Evolutionary conservation across 257 asterid species (phyloP), one percentile per base, ranked within the genome.

Genomic region (Ehretia macrophylla): DNA sequence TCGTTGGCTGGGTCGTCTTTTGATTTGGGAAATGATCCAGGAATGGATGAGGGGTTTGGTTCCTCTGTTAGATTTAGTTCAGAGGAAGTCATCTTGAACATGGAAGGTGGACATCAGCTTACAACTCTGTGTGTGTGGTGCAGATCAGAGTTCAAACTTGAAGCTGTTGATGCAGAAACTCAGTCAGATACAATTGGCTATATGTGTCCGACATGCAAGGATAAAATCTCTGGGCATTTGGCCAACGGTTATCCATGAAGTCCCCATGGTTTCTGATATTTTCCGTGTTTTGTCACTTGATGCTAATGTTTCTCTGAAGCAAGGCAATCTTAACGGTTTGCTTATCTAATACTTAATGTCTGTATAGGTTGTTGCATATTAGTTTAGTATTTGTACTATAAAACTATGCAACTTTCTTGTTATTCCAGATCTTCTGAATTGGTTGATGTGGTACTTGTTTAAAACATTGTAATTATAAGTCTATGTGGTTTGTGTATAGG

Each of bases 151-250:
- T 93, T 93, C 79, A 83, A 66, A 67, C 86, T 85, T 56, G 97
- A 93, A 58, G 86, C 86, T 17, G 70, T 81, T 60, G 94, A 83
- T 64, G 66, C 89, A 37, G 99, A 85, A 81, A 55, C 83, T 63
- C 94, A 84, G 56, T 83, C 94, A 21, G 97, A 86, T 74, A 86
- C 97, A 50, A 89, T 93, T 69, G 99, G 97, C 37, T 93, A 85
- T 56, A 93, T 93, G 97, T 93, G 99, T 67, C 96, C 96, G 53
- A 80, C 87, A 13, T 93, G 99, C 92, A 93, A 93, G 84, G 76
- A 83, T 66, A 85, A 82, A 60, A 85, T 93, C 58, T 89, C 96
- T 11, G 99, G 96, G 47, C 47, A 42, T 42, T 42, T 42, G 2
- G 47, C 3, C 8, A 3, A 3, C 8, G 8, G 16, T 42, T 42